Base-by-base conservation (phyloP, 371 early-diverging fungal species). In the Phascolomyces articulosus region DNA sequence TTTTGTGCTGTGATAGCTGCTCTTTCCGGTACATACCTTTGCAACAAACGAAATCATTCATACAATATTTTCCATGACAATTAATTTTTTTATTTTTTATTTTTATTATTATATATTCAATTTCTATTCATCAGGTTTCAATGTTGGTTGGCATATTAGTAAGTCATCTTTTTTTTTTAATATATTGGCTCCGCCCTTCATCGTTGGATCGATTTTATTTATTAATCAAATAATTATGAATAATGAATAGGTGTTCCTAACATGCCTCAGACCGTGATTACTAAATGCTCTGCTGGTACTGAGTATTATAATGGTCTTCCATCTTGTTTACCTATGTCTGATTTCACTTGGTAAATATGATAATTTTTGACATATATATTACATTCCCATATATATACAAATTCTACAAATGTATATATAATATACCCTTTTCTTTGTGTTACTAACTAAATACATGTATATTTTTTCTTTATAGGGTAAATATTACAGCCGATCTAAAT, bases 321-420 rank as follows among this genome's bases (percentile, higher is more conserved):
- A 13, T 69, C 77, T 3, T 81, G 82, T 63, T 59, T 81, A 20
- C 82, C 82, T 6, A 81, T 81, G 82, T 53, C 58, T 24, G 71
- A 71, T 51, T 47, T 54, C 55, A 69, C 73, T 40, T 81, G 80
- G 80, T 34, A 56, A 18, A 31, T 27, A n/a, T n/a, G n/a, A n/a
- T n/a, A n/a, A n/a, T n/a, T n/a, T n/a, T n/a, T n/a, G n/a, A n/a
- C n/a, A n/a, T n/a, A n/a, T n/a, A n/a, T n/a, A n/a, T n/a, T n/a
- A n/a, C n/a, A n/a, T n/a, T n/a, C n/a, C n/a, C n/a, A n/a, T n/a
- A n/a, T n/a, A n/a, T n/a, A n/a, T n/a, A n/a, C n/a, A n/a, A n/a
- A n/a, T n/a, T n/a, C n/a, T n/a, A n/a, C n/a, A n/a, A n/a, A n/a
- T n/a, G n/a, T n/a, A n/a, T n/a, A n/a, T n/a, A n/a, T n/a, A n/a